These are phyloP conservation scores for Colletotrichum viniferum DNA, from an alignment of 2,329 filamentous ascomycete species.

Conservation along the genomic window DNA sequence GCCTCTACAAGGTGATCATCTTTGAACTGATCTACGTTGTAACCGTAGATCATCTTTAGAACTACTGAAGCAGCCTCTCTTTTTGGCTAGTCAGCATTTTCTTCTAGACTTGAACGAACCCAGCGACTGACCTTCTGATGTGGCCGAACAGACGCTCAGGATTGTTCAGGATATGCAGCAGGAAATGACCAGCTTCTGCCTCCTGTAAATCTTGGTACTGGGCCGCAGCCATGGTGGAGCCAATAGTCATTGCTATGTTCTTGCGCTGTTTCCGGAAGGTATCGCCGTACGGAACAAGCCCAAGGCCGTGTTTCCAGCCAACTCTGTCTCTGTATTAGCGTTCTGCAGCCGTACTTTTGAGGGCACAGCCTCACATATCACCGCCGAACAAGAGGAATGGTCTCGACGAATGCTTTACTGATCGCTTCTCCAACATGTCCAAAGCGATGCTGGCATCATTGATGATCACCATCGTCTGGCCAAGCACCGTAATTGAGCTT, in stretches of 20 bases:
- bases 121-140: conserved; percentile 40
- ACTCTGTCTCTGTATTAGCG: not conserved
- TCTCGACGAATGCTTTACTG: conserved; percentile 33
- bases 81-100: rapidly evolving
- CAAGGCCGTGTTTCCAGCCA: conserved; percentile 40
- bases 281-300: conserved; percentile 36
- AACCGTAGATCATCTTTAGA: not conserved
- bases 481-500: conserved; percentile 39
- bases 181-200: conserved; percentile 44
- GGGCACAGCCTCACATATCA: conserved; percentile 33
- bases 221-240: conserved; percentile 40
- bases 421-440: conserved; percentile 41
- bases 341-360: not conserved
- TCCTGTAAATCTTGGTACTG: conserved; percentile 47
- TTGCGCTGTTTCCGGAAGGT: conserved; percentile 46
- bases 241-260: conserved; percentile 45
- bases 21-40: not conserved
- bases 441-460: conserved; percentile 37
- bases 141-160: conserved; percentile 42
- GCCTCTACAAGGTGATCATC: not conserved
- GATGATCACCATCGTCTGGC: conserved; percentile 44
- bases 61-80: not conserved
- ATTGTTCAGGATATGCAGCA: conserved; percentile 42
- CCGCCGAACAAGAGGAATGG: conserved; percentile 33
- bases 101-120: rapidly evolving